Base-by-base conservation (phyloP, 192 early-diverging fungal genomes). In the Podila horticola region DNA sequence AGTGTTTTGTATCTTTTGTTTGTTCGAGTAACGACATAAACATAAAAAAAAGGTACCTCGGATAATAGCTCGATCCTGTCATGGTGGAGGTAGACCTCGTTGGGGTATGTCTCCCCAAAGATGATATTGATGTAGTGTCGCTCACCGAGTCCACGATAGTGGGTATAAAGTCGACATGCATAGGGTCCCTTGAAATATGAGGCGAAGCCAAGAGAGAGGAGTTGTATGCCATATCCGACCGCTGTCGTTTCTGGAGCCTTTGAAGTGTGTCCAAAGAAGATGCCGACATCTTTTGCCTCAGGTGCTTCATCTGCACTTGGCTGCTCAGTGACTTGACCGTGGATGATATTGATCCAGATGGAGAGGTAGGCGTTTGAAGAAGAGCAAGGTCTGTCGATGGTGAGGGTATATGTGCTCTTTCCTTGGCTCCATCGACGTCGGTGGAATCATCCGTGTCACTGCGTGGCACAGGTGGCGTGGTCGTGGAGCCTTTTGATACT, bases 201-300 rank as follows among this genome's bases (percentile, higher is more conserved):
- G 22, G 17, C 24, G 28, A 9, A 3, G 22, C 15, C 52, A 55
- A 55, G n/a, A 8, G 24, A 11, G 52, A 22, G 4, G 52, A 22
- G 20, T 22, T 48, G 2, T 24, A 9, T 9, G 30, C 20, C 6
- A 33, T 6, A 6, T 31, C 12, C 22, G 57, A 38, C 11, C 36
- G 10, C 8, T 70, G 58, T 13, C 60, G 68, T 6, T 48, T 38
- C 30, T 76, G 67, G 3, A 76, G 68, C 3, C 62, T 51, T 33
- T 66, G 62, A 24, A 76, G 63, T 8, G 67, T 34, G 9, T 76
- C 57, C 38, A 76, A 28, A 3, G 74, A 70, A 3, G 68, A 69
- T 0, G 67, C 67, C 8, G 74, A 76, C 20, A 76, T 41, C 22
- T 66, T 60, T 26, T 70, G 63, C 41, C 17, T 75, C 38, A 75